Percentiles rank a stretch among this genome's conserved stretches.
phyloP scores from a whole-genome alignment of 495 filamentous ascomycete genomes.

The Poronia punctata region DNA sequence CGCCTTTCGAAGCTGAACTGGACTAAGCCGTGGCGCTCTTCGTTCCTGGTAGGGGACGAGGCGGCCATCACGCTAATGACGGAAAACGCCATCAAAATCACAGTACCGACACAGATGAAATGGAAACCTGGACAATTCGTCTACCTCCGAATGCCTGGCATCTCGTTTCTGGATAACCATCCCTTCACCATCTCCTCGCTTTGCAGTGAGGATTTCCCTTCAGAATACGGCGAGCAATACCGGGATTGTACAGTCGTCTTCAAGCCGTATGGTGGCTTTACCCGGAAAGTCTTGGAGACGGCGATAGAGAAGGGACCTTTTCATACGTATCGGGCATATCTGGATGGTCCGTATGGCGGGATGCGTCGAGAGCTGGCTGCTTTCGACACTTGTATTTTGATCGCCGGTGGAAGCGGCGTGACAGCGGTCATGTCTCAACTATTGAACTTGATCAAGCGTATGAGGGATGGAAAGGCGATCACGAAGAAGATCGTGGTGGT shows the following conservation, averaged over 20 bases:
- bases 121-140: conserved; percentile 95
- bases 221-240: conserved; percentile 77
- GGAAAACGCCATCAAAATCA: conserved; percentile 88
- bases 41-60: conserved; percentile 81
- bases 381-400: conserved; percentile 87
- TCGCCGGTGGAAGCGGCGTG: conserved; percentile 91
- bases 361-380: conserved; percentile 87
- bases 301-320: conserved; percentile 75
- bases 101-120: conserved; percentile 82
- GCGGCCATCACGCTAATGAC: conserved; percentile 79
- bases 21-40: conserved; percentile 69
- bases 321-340: conserved; percentile 79
- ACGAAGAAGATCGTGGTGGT: conserved; percentile 84
- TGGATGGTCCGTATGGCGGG: conserved; percentile 92
- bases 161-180: conserved; percentile 84
- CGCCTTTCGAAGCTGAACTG: conserved; percentile 79
- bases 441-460: conserved; percentile 85
- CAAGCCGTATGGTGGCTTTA: conserved; percentile 85
- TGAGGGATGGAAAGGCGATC: conserved; percentile 87
- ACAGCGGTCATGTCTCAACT: conserved; percentile 88
- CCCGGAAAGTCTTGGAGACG: conserved; percentile 65
- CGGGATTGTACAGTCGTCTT: conserved; percentile 87
- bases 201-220: conserved; percentile 77
- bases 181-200: conserved; percentile 93
- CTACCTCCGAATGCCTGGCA: conserved; percentile 86